A percentile compares a stretch with the other conserved stretches of the same genome.
Evolutionary conservation across 192 early-diverging fungal species (phyloP).

Genomic region (Chytriomyces sp.): DNA sequence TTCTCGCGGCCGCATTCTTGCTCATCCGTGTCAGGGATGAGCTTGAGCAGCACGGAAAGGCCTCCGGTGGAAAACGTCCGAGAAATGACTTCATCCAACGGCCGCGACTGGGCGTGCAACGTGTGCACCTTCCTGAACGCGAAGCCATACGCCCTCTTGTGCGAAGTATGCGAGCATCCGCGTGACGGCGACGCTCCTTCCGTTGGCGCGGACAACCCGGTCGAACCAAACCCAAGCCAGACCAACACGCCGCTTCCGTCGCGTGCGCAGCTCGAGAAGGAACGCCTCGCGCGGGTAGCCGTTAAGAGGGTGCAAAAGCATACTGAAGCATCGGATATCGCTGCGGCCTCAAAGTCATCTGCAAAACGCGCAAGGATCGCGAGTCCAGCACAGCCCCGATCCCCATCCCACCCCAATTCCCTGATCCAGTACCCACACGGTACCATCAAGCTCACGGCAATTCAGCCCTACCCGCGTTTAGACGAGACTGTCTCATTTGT

Average conservation of each 20-base stretch:
- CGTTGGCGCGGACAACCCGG: neutral
- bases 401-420: too few relatives aligned
- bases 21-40: too few relatives aligned
- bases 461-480: neutral
- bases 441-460: neutral
- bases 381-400: too few relatives aligned
- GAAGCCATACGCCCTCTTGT: neutral
- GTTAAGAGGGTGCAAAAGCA: neutral
- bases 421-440: neutral
- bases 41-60: too few relatives aligned
- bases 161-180: conserved; percentile 9
- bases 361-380: neutral
- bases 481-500: neutral
- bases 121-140: conserved; percentile 13
- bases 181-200: neutral
- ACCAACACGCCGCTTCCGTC: neutral
- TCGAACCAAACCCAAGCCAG: neutral
- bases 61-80: too few relatives aligned
- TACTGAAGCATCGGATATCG: neutral
- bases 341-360: neutral
- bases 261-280: neutral
- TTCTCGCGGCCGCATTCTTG: too few relatives aligned
- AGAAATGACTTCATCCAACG: too few relatives aligned
- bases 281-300: neutral
- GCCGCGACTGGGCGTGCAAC: neutral